Evolutionary conservation across 2,329 filamentous ascomycete genomes (phyloP).

Genomic region (Cordyceps javanica): DNA sequence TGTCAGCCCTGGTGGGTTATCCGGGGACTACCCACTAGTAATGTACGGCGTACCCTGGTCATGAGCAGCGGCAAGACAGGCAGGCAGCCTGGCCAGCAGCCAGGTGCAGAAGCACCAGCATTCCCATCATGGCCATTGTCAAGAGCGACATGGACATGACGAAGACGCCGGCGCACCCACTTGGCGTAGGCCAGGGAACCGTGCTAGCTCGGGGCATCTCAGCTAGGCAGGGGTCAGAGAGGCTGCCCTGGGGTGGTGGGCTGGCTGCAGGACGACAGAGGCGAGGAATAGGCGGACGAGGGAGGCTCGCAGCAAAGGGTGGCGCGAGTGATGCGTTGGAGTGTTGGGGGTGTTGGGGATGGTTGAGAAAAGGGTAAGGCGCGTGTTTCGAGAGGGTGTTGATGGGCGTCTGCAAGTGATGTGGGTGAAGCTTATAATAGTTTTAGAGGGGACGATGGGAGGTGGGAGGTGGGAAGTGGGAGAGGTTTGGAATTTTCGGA

Average conservation of each 20-base stretch:
- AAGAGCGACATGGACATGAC: background rate
- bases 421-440: background rate
- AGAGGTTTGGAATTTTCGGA: background rate
- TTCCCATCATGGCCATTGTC: background rate
- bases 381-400: background rate
- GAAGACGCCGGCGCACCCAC: background rate
- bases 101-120: background rate
- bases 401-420: background rate
- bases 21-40: too few species aligned
- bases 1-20: too few species aligned
- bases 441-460: background rate
- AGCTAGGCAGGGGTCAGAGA: slow-evolving; percentile 7
- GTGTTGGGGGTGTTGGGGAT: background rate
- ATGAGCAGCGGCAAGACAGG: too few species aligned
- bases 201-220: slow-evolving; percentile 1
- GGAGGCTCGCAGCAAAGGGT: background rate
- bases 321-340: background rate
- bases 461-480: background rate
- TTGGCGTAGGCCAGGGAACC: background rate
- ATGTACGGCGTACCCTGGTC: too few species aligned
- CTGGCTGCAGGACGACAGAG: too few species aligned
- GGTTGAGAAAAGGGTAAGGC: background rate
- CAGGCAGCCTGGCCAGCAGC: too few species aligned
- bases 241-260: background rate
- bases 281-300: background rate